Base-by-base conservation (phyloP, 169 alveolate genomes). In the Plasmodium relictum region DNA sequence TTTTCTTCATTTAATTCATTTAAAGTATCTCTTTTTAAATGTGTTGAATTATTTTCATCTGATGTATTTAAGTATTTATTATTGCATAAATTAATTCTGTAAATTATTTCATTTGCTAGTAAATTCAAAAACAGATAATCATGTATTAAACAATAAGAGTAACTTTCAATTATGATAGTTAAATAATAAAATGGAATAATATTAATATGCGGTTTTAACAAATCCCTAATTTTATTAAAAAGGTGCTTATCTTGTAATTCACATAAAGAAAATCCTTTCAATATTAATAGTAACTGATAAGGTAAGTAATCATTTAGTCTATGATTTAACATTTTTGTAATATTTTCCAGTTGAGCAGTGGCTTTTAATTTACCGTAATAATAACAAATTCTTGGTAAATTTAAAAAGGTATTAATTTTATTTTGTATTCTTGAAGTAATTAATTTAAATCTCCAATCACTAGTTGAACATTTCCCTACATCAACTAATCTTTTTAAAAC, bases 401-500 rank as follows among this genome's bases (percentile, higher is more conserved):
- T 94, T 74, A 80, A 26, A 50, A 71, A 72, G 45, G 94, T 91
- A 76, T 93, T 95, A 45, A 93, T 80, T 18, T 90, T 58, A 26
- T 93, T 78, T 52, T 89, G 66, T 41, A 95, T 70, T 42, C 92
- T 88, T 14, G 88, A 89, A 26, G 95, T 86, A 41, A 95, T 88
- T 24, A 94, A 71, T 39, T 93, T 92, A 65, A 95, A 95, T 24
- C 97, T 88, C 94, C 95, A 95, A 59, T 93, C 97, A 12, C 95
- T 83, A 20, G 95, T 94, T 42, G 95, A 96, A 54, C 95, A 92
- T 18, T 89, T 85, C 22, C 95, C 95, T n/a, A 94, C 88, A 41
- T 95, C 97, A 9, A 85, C 94, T 48, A 95, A 68, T 16, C 97
- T 73, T 68, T 88, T 93, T 61, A 95, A 92, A 20, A 94, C 96